Evolutionary conservation across 495 filamentous ascomycete species (phyloP), one percentile per base, ranked within the genome.

Genomic region (Penicillium cinerascens): DNA sequence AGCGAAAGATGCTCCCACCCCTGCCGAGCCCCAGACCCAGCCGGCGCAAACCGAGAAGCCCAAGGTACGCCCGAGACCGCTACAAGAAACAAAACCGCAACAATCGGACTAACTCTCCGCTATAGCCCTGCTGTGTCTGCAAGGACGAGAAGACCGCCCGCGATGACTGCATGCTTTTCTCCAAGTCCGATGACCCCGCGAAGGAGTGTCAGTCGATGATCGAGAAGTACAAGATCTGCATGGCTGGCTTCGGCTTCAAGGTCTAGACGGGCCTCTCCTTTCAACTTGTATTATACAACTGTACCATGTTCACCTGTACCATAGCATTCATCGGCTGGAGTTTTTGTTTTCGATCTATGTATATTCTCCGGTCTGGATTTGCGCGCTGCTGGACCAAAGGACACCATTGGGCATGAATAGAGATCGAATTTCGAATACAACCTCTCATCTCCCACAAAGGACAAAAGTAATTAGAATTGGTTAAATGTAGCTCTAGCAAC

Each of bases 141-240:
- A 96, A 92, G 64, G 81, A 89, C 41, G 93, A 98, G 71, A 98
- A 98, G 69, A 79, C 88, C 51, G 73, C 77, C 53, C 89, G 93
- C 53, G 93, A 98, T 71, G 93, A 98, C 74, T 98, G 93, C 78
- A 97, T 98, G 92, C 87, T 98, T 16, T 96, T 97, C 73, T 91
- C 87, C 49, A 89, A 82, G 55, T 76, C 82, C 55, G 80, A 83
- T 51, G 83, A 95, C 63, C 87, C 91, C 25, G 54, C 64, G 22
- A 80, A 89, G 61, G 89, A 92, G 55, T 98, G 93, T 76, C 76
- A 84, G 67, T 78, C 85, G 13, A 82, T 85, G 49, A 87, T 98
- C 56, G 84, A 91, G 13, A 81, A 85, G 60, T 98, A 98, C 74
- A 84, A 86, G 80, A 82, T 72, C 47, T 98, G 93, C 67, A 98